These are phyloP conservation scores for Paracorniculantispora psalliotae DNA, from an alignment of 2,329 filamentous ascomycete species.

Conservation along the genomic window DNA sequence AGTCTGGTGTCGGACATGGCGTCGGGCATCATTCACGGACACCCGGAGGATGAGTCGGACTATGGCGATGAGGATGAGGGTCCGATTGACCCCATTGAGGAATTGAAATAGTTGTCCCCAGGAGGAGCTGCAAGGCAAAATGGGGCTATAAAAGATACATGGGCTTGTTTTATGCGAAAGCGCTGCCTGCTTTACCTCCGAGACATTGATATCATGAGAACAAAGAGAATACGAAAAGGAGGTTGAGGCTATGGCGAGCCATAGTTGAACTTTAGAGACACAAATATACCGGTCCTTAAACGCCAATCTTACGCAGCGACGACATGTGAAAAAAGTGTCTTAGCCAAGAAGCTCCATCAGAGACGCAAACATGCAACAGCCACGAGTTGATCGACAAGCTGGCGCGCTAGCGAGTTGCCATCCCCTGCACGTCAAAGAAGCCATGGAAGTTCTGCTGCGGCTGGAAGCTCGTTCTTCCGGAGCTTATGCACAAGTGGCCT, in stretches of 20 bases:
- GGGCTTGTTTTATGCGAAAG: not conserved
- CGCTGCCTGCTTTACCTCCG: too few relatives aligned
- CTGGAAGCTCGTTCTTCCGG: not conserved
- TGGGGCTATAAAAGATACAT: not conserved
- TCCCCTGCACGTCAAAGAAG: not conserved
- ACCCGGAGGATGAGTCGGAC: not conserved
- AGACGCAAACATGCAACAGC: too few relatives aligned
- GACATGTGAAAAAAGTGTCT: too few relatives aligned
- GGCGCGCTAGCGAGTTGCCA: not conserved
- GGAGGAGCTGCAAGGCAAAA: not conserved
- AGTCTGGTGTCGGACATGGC: slow-evolving; percentile 2
- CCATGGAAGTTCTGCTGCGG: not conserved
- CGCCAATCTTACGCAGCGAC: too few relatives aligned
- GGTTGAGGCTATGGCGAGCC: too few relatives aligned
- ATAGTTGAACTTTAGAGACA: too few relatives aligned
- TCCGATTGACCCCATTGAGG: slow-evolving; percentile 4
- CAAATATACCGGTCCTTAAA: too few relatives aligned
- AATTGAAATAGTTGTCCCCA: not conserved
- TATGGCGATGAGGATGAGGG: slow-evolving; percentile 1
- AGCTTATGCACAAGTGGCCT: slow-evolving; percentile 1
- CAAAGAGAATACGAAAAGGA: not conserved
- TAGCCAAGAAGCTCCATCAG: too few relatives aligned
- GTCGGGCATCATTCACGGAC: not conserved
- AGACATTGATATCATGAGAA: not conserved
- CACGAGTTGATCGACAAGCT: too few relatives aligned